A percentile compares a stretch with the other conserved stretches of the same genome.
Conservation (phyloP, 2,329 filamentous ascomycete genomes). For the Calcarisporium arbuscula region DNA sequence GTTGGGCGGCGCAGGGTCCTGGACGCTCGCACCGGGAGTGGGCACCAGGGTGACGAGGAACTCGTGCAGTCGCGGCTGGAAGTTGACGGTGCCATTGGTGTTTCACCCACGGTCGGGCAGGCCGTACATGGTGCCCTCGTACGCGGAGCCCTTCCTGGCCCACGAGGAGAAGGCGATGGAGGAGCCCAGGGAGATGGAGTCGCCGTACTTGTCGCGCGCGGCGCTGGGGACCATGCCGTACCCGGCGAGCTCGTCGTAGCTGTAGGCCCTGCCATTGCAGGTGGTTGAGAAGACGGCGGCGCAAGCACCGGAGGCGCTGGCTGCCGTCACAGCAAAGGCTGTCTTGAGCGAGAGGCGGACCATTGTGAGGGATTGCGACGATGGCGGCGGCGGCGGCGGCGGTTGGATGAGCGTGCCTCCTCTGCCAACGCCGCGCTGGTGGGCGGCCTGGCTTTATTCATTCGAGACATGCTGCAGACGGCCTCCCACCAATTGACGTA, state of each 20-base stretch:
- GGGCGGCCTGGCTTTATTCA: no score
- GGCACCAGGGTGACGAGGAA: conserved; percentile 55
- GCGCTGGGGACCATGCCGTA: conserved; percentile 56
- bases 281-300: conserved; percentile 19
- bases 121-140: conserved; percentile 55
- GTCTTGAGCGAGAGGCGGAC: no score
- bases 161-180: conserved; percentile 57
- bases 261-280: conserved; percentile 56
- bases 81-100: conserved; percentile 64
- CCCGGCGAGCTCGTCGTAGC: conserved; percentile 61
- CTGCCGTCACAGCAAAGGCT: no score
- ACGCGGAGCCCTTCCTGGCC: conserved; percentile 46
- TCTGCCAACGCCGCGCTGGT: no score
- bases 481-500: no score
- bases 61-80: conserved; percentile 62
- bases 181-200: conserved; percentile 63
- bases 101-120: conserved; percentile 70
- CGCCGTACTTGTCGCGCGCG: conserved; percentile 59
- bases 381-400: no score
- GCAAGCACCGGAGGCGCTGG: no score
- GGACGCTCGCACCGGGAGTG: conserved; percentile 40
- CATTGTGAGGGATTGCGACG: no score
- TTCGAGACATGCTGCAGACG: no score
- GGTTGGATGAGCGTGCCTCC: no score
- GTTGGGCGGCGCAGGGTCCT: conserved; percentile 51